These are phyloP conservation scores for Globisporangium uncinulatum DNA, from an alignment of 352 stramenopile genomes.

Conservation along the genomic window DNA sequence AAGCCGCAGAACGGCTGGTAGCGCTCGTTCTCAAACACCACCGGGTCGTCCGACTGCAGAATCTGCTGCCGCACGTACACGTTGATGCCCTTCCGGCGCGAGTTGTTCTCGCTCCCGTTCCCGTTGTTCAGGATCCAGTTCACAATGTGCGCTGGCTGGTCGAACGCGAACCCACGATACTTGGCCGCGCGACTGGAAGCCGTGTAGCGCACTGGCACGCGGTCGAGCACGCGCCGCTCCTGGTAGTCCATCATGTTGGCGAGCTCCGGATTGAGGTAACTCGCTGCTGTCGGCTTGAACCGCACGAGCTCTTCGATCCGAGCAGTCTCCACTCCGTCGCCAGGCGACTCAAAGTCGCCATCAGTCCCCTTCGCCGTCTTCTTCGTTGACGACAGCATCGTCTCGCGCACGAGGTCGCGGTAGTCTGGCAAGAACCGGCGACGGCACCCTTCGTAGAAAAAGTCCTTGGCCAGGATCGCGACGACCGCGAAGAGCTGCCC, in stretches of 20 bases:
- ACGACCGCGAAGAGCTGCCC: constrained; percentile 67
- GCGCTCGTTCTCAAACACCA: constrained; percentile 84
- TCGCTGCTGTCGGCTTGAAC: constrained; percentile 42
- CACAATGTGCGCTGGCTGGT: constrained; percentile 66
- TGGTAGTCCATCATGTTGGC: constrained; percentile 77
- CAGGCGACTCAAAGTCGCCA: neutral
- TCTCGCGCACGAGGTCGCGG: constrained; percentile 68
- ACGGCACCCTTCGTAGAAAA: constrained; percentile 58
- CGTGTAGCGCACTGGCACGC: constrained; percentile 33
- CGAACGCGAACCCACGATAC: constrained; percentile 83
- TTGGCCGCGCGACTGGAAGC: constrained; percentile 36
- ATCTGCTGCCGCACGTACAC: constrained; percentile 59
- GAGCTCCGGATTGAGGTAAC: constrained; percentile 61
- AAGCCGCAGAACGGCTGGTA: constrained; percentile 85
- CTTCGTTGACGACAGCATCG: constrained; percentile 17
- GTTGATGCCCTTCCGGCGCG: constrained; percentile 55
- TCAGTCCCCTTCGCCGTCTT: constrained; percentile 5
- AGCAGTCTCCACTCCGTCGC: constrained; percentile 2
- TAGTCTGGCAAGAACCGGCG: constrained; percentile 67
- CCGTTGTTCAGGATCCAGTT: constrained; percentile 62
- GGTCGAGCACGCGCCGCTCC: constrained; percentile 57
- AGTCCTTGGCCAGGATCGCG: constrained; percentile 61
- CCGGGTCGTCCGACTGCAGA: constrained; percentile 60
- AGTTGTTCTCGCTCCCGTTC: constrained; percentile 27
- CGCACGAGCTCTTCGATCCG: constrained; percentile 30